Conservation (phyloP, 331 rosid species). For the Stylosanthes scabra region DNA sequence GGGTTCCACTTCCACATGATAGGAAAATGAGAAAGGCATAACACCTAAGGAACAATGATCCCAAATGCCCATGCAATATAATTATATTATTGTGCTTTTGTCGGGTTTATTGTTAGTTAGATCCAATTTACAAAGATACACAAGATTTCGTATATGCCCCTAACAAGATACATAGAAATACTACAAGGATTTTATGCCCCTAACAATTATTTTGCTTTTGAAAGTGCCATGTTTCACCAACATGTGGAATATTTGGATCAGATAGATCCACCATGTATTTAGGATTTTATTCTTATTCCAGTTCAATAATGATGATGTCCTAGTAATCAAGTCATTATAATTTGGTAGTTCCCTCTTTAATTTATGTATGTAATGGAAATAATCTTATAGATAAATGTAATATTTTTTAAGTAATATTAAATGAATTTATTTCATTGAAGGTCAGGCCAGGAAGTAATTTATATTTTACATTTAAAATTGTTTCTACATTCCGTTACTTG, state of each 20-base stretch:
- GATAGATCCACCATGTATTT: neutral
- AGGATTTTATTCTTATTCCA: constrained; percentile 6
- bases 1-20: constrained; percentile 20
- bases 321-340: too few species aligned
- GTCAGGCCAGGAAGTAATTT: too few species aligned
- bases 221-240: constrained; percentile 35
- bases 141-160: neutral
- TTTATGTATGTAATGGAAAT: too few species aligned
- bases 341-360: too few species aligned
- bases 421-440: too few species aligned
- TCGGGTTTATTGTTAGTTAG: neutral
- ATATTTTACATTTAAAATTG: too few species aligned
- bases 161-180: neutral
- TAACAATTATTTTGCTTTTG: constrained; percentile 33
- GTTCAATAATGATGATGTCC: too few species aligned
- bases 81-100: too few species aligned
- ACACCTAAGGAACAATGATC: constrained; percentile 4
- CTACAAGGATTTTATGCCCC: constrained; percentile 50
- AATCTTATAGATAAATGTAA: too few species aligned
- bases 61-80: constrained; percentile 27
- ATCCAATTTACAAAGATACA: constrained; percentile 33
- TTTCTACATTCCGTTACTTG: too few species aligned
- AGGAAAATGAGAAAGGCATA: constrained; percentile 27
- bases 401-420: too few species aligned
- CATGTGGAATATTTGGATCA: constrained; percentile 19